phyloP scores from a whole-genome alignment of 1,284 basidiomycete species.

The Ustilago hordei region DNA sequence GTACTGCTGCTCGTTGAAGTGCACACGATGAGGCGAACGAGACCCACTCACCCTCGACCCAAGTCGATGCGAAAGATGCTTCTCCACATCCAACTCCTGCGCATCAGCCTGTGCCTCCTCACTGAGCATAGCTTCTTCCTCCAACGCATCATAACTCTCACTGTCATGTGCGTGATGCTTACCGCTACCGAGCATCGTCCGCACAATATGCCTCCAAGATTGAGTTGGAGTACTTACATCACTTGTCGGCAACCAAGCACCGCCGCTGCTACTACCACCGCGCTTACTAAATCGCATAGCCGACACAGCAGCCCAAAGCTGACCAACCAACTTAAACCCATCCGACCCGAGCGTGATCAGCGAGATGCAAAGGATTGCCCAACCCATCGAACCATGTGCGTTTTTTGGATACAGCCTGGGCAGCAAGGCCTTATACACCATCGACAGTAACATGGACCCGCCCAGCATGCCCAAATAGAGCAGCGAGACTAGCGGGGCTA shows the following conservation, averaged over 20 bases:
- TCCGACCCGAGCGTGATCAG: constrained; percentile 50
- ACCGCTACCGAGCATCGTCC: constrained; percentile 22
- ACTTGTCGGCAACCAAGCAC: constrained; percentile 17
- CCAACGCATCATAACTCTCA: constrained; percentile 43
- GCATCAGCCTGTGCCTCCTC: constrained; percentile 36
- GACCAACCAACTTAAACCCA: constrained; percentile 44
- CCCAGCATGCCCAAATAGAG: constrained; percentile 55
- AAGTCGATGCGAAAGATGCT: constrained; percentile 17
- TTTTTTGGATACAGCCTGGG: constrained; percentile 63
- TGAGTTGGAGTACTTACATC: background rate
- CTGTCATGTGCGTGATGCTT: constrained; percentile 5
- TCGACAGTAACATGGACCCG: constrained; percentile 51
- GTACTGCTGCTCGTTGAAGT: constrained; percentile 34
- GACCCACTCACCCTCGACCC: constrained; percentile 11
- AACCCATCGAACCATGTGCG: constrained; percentile 55
- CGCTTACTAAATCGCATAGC: constrained; percentile 18
- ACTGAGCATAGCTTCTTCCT: constrained; percentile 41
- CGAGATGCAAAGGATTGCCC: constrained; percentile 58
- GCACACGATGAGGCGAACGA: constrained; percentile 44
- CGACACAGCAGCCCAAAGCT: constrained; percentile 27
- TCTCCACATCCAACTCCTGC: constrained; percentile 34
- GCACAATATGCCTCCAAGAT: constrained; percentile 29
- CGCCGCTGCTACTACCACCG: background rate
- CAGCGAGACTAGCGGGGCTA: constrained; percentile 53
- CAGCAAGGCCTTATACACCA: constrained; percentile 62